Evolutionary conservation across 768 basidiomycete genomes (phyloP), one percentile per base, ranked within the genome.

Genomic region (Lentinula guzmanii): DNA sequence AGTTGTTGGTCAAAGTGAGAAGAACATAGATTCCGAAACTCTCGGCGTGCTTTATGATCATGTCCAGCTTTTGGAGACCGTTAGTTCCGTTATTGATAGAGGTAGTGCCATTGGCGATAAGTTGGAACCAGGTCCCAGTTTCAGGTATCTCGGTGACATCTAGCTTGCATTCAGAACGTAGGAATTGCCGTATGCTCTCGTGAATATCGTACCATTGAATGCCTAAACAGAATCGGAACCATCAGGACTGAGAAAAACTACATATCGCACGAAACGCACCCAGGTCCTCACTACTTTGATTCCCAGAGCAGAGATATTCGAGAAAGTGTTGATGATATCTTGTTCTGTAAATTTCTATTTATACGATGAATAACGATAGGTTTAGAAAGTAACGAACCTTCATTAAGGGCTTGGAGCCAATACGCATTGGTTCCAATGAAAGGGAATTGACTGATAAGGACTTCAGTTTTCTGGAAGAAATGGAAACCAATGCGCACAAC

Each of bases 61-160:
- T 82, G 67, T 89, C 87, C 41, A 89, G 73, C 62, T 82, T 84
- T 62, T 85, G 83, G 55, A 89, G 74, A 52, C 87, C 87, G 60
- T 82, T 85, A 21, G 84, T 70, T 5, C 86, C 86, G 42, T 76
- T 72, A 66, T 89, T 89, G 68, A 89, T 73, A 13, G 77, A 72
- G 1, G 75, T 66, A 0, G 79, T 83, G 13, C 84, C 83, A 61
- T 89, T 82, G 9, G 65, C 68, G 61, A 87, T 74, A 13, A 82
- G 71, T 62, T 87, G 86, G 71, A 89, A 83, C 84, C 83, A 90
- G 18, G 82, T 83, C 0, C 86, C 84, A 58, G 82, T 79, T 57
- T 72, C 66, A 7, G 85, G 84, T 64, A 84, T 73, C n/a, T 73
- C 70, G 2, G 73, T 71, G 45, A 86, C 85, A 64, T 85, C 83